These are phyloP conservation scores for Candida ficus DNA, from an alignment of 805 yeast species.

Conservation along the genomic window DNA sequence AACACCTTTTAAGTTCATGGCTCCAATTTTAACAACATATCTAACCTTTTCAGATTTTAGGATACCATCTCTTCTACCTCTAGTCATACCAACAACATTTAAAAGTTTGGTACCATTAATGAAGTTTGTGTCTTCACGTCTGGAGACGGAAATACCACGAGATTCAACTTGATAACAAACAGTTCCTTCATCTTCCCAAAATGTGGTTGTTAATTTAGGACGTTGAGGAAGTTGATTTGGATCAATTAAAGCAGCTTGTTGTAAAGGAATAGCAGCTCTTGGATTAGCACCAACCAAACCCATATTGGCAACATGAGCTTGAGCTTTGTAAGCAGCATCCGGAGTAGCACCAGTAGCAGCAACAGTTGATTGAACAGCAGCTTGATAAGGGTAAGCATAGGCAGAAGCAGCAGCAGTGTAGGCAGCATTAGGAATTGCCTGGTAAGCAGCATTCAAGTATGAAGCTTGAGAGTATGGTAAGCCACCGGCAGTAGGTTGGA, in stretches of 20 bases:
- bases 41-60: slow-evolving; percentile 61
- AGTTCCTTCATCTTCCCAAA: slow-evolving; percentile 75
- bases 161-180: slow-evolving; percentile 70
- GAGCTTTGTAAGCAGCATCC: slow-evolving; percentile 6
- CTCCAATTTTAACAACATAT: slow-evolving; percentile 69
- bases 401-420: slow-evolving; percentile 3
- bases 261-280: slow-evolving; percentile 9
- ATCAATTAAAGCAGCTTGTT: slow-evolving; percentile 19
- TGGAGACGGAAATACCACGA: slow-evolving; percentile 58
- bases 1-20: slow-evolving; percentile 70
- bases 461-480: slow-evolving; percentile 1
- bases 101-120: slow-evolving; percentile 66
- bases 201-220: slow-evolving; percentile 64
- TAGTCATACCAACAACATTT: slow-evolving; percentile 68
- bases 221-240: slow-evolving; percentile 32
- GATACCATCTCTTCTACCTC: slow-evolving; percentile 70
- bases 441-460: neutral
- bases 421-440: neutral
- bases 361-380: neutral
- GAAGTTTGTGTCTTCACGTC: slow-evolving; percentile 69
- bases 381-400: slow-evolving; percentile 14
- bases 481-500: neutral
- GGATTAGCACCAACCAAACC: slow-evolving; percentile 1
- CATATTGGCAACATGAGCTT: neutral
- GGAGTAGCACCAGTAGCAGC: neutral